Conservation (phyloP, 2,329 filamentous ascomycete genomes). For the Elsinoe arachidis region DNA sequence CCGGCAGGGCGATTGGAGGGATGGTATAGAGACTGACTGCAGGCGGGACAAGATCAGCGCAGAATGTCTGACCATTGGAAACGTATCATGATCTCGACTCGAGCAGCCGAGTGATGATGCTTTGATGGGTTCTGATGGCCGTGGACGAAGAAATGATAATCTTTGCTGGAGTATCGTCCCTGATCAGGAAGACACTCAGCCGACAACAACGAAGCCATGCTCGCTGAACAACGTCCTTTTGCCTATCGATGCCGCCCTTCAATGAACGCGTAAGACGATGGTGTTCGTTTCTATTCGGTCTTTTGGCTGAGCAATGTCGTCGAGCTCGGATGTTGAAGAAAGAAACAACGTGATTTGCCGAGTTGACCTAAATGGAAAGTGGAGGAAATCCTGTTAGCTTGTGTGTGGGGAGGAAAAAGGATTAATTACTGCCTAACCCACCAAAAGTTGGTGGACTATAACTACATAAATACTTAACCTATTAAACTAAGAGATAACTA, state of each 20-base stretch:
- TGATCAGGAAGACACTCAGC: background rate
- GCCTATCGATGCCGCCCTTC: no score
- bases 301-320: no score
- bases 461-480: no score
- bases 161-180: background rate
- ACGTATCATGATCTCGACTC: background rate
- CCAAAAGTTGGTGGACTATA: no score
- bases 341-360: background rate
- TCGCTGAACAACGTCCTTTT: background rate
- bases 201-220: background rate
- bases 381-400: no score
- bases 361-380: no score
- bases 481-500: no score
- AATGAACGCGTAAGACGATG: background rate
- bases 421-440: no score
- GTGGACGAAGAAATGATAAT: background rate
- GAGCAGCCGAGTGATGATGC: background rate
- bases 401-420: no score
- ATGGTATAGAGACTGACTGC: background rate
- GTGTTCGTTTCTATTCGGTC: background rate
- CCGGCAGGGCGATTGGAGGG: constrained; percentile 4
- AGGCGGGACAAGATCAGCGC: background rate
- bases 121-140: background rate
- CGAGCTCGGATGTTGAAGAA: background rate
- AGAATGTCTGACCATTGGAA: background rate